These are phyloP conservation scores for Phytophthora agathidicida DNA, from an alignment of 352 stramenopile species.

Conservation along the genomic window DNA sequence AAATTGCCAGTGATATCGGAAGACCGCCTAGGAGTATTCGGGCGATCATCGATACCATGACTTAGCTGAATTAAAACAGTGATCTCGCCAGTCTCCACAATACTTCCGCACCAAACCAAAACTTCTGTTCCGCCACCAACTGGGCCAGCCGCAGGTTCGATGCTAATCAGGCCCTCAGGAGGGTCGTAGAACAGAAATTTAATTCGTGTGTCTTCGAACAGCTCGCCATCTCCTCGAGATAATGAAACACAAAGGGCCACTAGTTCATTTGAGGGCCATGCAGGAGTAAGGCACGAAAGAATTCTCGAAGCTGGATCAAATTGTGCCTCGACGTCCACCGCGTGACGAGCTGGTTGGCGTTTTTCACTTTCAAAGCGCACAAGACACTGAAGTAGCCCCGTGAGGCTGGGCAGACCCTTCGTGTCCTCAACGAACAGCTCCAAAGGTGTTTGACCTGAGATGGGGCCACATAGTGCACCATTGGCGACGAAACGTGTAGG, in stretches of 20 bases:
- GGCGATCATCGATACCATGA: too few relatives aligned
- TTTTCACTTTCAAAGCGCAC: conserved; percentile 61
- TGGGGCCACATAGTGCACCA: conserved; percentile 58
- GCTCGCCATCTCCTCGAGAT: conserved; percentile 9
- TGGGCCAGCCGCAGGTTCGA: conserved; percentile 63
- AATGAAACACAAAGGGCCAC: conserved; percentile 49
- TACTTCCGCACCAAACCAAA: conserved; percentile 60
- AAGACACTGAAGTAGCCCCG: conserved; percentile 40
- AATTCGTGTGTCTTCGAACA: conserved; percentile 53
- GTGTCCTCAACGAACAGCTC: conserved; percentile 46
- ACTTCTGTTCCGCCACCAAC: conserved; percentile 61
- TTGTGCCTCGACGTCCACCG: conserved; percentile 37
- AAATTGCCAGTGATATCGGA: too few relatives aligned
- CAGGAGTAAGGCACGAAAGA: conserved; percentile 47
- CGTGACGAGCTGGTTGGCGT: background rate
- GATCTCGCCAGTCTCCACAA: conserved; percentile 73
- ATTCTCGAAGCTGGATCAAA: conserved; percentile 43
- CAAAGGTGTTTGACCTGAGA: conserved; percentile 62
- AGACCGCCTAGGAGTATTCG: too few relatives aligned
- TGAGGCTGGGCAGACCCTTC: conserved; percentile 49
- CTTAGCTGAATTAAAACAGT: conserved; percentile 50
- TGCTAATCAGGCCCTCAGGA: conserved; percentile 61
- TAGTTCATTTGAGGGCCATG: conserved; percentile 68
- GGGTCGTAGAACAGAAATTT: conserved; percentile 81
- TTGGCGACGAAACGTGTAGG: conserved; percentile 45